Percentiles rank a stretch among this genome's conserved stretches.
These are phyloP conservation scores for Bryopsis sp. DNA, from an alignment of 139 green algal species.

Conservation along the genomic window DNA sequence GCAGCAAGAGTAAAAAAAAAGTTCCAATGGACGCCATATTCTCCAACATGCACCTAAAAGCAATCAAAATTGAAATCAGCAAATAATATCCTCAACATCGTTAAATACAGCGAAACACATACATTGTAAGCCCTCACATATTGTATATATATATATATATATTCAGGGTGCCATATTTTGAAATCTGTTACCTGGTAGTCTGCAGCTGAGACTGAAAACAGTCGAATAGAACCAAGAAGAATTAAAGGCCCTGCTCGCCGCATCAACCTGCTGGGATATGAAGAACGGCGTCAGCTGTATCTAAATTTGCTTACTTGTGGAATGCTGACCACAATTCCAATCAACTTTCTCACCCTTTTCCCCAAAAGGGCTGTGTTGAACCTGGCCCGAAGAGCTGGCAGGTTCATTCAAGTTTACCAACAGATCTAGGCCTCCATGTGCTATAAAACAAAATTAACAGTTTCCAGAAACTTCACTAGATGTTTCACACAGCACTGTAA, in stretches of 20 bases:
- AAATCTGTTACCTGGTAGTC: not conserved
- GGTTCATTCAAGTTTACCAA: too few species aligned
- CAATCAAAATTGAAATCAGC: not conserved
- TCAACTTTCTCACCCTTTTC: too few species aligned
- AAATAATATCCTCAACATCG: not conserved
- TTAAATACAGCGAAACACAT: not conserved
- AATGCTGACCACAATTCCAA: too few species aligned
- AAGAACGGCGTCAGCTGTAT: too few species aligned
- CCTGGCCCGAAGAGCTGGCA: too few species aligned
- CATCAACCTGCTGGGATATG: too few species aligned
- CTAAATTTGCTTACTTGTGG: too few species aligned
- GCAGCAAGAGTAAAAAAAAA: conserved; percentile 87
- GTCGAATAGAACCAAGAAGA: not conserved
- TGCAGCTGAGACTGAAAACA: not conserved
- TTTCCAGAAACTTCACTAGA: not conserved
- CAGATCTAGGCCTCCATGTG: too few species aligned
- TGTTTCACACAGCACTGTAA: not conserved
- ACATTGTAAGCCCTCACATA: conserved; percentile 4
- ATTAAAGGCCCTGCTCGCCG: too few species aligned
- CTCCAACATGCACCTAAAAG: conserved; percentile 51
- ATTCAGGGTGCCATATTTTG: not conserved
- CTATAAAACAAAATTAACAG: too few species aligned
- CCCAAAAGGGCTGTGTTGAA: too few species aligned
- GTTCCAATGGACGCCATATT: conserved; percentile 96
- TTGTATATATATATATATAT: not conserved